Conservation (phyloP, 768 basidiomycete species). For the Russula foetens region DNA sequence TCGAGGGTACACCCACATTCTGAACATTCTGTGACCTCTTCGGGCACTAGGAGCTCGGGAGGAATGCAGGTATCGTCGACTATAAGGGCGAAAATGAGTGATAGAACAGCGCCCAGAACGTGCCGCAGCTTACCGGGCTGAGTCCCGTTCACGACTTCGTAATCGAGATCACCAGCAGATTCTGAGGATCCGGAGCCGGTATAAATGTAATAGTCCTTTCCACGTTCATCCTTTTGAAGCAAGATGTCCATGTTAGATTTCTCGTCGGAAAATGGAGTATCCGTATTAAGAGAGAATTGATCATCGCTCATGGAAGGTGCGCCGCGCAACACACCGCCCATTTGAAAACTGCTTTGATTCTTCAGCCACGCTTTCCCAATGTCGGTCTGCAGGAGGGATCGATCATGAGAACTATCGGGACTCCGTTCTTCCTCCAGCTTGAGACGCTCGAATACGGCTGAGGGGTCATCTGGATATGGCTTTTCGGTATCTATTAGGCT, state of each 20-base stretch:
- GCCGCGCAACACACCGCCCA: not conserved
- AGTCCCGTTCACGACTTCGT: not conserved
- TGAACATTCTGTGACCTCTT: conserved; percentile 72
- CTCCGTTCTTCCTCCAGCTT: not conserved
- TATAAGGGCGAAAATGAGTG: not conserved
- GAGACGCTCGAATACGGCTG: conserved; percentile 16
- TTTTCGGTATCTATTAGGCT: not conserved
- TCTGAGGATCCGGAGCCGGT: conserved; percentile 5
- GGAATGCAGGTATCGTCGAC: conserved; percentile 27
- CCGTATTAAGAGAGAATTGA: conserved; percentile 18
- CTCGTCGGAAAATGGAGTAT: conserved; percentile 6
- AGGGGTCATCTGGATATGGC: not conserved
- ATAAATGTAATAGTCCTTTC: conserved; percentile 7
- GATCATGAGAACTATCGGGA: not conserved
- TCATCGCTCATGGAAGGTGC: conserved; percentile 14
- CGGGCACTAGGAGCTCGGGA: conserved; percentile 43
- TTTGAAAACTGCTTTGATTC: conserved; percentile 2
- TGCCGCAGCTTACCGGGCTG: not conserved
- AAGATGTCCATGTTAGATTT: not conserved
- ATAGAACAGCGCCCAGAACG: not conserved
- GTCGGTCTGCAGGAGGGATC: conserved; percentile 2
- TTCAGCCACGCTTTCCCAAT: conserved; percentile 9
- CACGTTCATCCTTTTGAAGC: conserved; percentile 9
- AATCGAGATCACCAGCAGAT: conserved; percentile 9
- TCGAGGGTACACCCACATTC: conserved; percentile 69